Percentiles rank a stretch among this genome's conserved stretches.
phyloP scores from a whole-genome alignment of 2,329 filamentous ascomycete species.

The Lachnellula cervina region DNA sequence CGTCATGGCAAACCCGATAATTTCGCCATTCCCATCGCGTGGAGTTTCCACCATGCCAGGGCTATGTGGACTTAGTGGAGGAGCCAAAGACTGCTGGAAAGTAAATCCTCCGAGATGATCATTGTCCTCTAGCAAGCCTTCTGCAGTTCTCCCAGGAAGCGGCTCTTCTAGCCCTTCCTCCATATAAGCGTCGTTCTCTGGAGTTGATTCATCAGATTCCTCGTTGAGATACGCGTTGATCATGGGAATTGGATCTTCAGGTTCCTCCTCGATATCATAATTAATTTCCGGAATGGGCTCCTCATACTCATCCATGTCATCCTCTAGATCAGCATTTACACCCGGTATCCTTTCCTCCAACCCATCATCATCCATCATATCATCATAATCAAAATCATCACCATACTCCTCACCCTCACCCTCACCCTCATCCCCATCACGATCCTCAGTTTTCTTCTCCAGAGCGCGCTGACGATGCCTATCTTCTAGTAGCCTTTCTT shows the following conservation, averaged over 20 bases:
- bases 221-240: conserved; percentile 43
- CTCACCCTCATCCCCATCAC: conserved; percentile 36
- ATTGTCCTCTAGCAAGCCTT: background rate
- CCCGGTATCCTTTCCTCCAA: conserved; percentile 64
- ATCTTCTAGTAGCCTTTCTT: conserved; percentile 68
- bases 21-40: conserved; percentile 48
- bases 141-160: conserved; percentile 5
- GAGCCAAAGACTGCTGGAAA: conserved; percentile 43
- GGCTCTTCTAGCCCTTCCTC: conserved; percentile 20
- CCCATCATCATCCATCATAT: conserved; percentile 59
- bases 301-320: conserved; percentile 52
- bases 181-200: conserved; percentile 18
- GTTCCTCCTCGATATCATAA: conserved; percentile 35
- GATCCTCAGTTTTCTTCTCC: conserved; percentile 47
- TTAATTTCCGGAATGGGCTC: conserved; percentile 60
- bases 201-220: conserved; percentile 22
- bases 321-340: conserved; percentile 41
- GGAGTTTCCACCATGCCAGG: conserved; percentile 47
- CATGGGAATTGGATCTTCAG: conserved; percentile 60
- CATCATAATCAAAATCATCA: conserved; percentile 60
- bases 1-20: conserved; percentile 50
- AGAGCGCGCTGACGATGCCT: conserved; percentile 63
- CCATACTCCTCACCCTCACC: conserved; percentile 42
- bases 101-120: conserved; percentile 26
- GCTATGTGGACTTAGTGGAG: conserved; percentile 47